Percentiles rank a stretch among this genome's conserved stretches.
Conservation (phyloP, 352 stramenopile species). For the Globisporangium lucens region DNA sequence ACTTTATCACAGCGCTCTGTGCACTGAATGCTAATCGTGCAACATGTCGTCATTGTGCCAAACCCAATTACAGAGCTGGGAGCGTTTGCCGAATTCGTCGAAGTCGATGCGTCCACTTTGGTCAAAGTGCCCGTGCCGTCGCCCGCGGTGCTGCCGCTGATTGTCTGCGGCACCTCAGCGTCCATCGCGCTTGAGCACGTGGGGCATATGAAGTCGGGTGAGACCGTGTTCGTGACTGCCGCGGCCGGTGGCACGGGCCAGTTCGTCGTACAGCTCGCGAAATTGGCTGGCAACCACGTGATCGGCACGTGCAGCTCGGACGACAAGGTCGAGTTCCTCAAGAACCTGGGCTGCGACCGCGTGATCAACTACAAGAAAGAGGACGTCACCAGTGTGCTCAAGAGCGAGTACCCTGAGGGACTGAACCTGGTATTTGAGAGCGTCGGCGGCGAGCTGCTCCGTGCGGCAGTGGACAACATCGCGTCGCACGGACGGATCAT, state of each 20-base stretch:
- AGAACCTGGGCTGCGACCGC: constrained; percentile 60
- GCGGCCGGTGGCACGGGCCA: constrained; percentile 78
- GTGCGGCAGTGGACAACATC: constrained; percentile 52
- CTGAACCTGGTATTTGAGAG: constrained; percentile 70
- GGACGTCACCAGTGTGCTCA: constrained; percentile 46
- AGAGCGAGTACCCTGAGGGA: constrained; percentile 67
- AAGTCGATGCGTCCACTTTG: constrained; percentile 29
- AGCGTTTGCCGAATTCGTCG: constrained; percentile 50
- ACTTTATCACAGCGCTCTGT: neutral
- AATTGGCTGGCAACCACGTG: constrained; percentile 74
- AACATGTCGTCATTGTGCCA: too few species aligned
- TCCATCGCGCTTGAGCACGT: constrained; percentile 50
- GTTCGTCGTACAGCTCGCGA: constrained; percentile 83
- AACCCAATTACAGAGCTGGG: constrained; percentile 28
- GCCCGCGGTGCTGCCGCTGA: constrained; percentile 29
- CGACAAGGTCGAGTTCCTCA: constrained; percentile 83
- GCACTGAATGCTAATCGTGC: neutral
- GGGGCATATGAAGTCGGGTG: constrained; percentile 50
- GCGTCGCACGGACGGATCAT: constrained; percentile 56
- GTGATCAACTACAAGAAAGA: constrained; percentile 89
- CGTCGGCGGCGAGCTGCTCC: constrained; percentile 54
- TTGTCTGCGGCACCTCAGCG: constrained; percentile 37
- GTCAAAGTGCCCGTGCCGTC: constrained; percentile 24
- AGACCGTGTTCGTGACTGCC: constrained; percentile 62
- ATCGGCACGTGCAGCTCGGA: constrained; percentile 81